Evolutionary conservation across 179 eudicot species (phyloP).

Genomic region (Beta lomatogona): DNA sequence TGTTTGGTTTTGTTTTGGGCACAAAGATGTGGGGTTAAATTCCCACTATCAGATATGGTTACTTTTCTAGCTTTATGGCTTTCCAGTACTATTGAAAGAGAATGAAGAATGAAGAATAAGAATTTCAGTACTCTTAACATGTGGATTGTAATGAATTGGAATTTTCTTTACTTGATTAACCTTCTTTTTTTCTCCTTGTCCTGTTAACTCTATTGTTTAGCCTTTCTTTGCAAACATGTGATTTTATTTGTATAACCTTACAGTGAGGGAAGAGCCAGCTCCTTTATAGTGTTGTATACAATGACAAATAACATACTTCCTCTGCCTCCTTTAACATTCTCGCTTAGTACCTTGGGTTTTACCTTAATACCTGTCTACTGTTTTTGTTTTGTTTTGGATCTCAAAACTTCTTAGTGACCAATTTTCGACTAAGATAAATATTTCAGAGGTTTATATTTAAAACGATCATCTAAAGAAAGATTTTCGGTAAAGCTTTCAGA

Average conservation of each 20-base stretch:
- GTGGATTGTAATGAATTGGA: slow-evolving; percentile 9
- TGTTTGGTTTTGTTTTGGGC: slow-evolving; percentile 21
- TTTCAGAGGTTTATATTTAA: neutral
- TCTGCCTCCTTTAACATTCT: neutral
- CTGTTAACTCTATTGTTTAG: neutral
- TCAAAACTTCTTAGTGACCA: neutral
- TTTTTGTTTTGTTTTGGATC: neutral
- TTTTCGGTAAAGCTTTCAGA: neutral
- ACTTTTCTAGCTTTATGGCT: slow-evolving; percentile 20
- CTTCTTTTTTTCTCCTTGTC: neutral
- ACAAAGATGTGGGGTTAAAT: slow-evolving; percentile 15
- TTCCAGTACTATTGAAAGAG: neutral
- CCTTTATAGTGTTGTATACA: neutral
- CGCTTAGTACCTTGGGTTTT: neutral
- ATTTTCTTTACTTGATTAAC: slow-evolving; percentile 1
- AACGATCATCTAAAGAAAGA: neutral
- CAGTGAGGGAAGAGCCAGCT: neutral
- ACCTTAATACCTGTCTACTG: neutral
- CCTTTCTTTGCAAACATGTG: slow-evolving; percentile 4
- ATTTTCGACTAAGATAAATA: neutral
- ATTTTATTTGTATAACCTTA: slow-evolving; percentile 8
- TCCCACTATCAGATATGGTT: slow-evolving; percentile 21
- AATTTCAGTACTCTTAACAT: neutral
- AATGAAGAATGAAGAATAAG: slow-evolving; percentile 13
- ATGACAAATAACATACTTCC: slow-evolving; percentile 3